Conservation (phyloP, 2,329 filamentous ascomycete species). For the Volutella citrinella region DNA sequence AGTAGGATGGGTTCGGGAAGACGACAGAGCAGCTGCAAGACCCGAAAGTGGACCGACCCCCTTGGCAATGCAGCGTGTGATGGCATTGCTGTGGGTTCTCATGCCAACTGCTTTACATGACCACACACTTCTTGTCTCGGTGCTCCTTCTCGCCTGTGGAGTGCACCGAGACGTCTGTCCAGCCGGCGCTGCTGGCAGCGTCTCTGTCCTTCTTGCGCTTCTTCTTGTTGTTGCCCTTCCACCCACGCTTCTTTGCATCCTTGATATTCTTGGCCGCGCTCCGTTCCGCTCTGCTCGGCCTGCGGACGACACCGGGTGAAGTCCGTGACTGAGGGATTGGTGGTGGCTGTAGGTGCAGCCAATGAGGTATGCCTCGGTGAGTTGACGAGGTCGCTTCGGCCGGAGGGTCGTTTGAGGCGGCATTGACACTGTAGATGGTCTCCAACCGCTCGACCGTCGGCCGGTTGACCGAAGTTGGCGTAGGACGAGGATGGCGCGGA, state of each 20-base stretch:
- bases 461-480: constrained; percentile 29
- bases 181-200: constrained; percentile 43
- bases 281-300: constrained; percentile 54
- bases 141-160: constrained; percentile 35
- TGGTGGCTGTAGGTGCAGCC: constrained; percentile 35
- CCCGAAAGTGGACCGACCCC: too few species aligned
- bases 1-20: too few species aligned
- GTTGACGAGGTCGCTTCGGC: too few species aligned
- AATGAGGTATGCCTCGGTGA: constrained; percentile 27
- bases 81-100: too few species aligned
- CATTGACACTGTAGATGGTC: constrained; percentile 46
- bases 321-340: constrained; percentile 34
- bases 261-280: constrained; percentile 62
- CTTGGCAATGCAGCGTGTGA: too few species aligned
- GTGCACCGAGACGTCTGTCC: constrained; percentile 49
- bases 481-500: constrained; percentile 46
- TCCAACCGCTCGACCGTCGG: constrained; percentile 54
- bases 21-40: too few species aligned
- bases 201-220: constrained; percentile 40
- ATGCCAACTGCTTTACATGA: too few species aligned
- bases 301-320: constrained; percentile 43
- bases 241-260: constrained; percentile 57
- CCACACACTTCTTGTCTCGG: constrained; percentile 44
- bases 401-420: too few species aligned
- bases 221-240: constrained; percentile 43